Base-by-base conservation (phyloP, 2,329 filamentous ascomycete species). In the Knufia petricola region DNA sequence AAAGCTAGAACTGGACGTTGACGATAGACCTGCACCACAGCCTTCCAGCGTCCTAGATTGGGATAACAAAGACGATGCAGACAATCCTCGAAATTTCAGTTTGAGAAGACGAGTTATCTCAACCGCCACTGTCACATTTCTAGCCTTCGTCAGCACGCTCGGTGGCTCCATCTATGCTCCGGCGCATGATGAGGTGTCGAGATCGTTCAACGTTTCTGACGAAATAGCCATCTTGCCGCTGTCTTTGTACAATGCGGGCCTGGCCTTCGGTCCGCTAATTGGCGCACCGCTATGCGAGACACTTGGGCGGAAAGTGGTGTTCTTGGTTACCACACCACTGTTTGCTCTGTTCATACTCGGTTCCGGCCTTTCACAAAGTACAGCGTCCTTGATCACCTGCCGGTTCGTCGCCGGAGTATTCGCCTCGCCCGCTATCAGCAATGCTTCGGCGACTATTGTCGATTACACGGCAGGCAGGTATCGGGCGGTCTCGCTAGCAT, bases 121-220 rank as follows among this genome's bases (percentile, higher is more conserved):
- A 12, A 54, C 55, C n/a, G 48, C 53, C 26, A 52, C 48, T 3
- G 51, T 55, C n/a, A 55, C 51, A 4, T 50, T 55, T 32, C 44
- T 57, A 9, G 53, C 51, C 8, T 40, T 53, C 39, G 51, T 52
- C 20, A 57, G 53, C 44, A 52, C 54, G 1, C 19, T 57, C 9
- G 53, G 51, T 4, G 53, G 51, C 3, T 63, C 63, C 2, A 59
- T 64, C 12, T 66, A 65, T 49, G 58, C 62, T 2, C 60, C 63
- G 1, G 58, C 58, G 21, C 76, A 75, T 19, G 61, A 64, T 2
- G 78, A 83, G 58, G 79, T 85, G 37, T 78, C 78, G 40, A 62
- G 49, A 17, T 17, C 40, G 6, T 61, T 60, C 38, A 37, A 52
- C 8, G 49, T 58, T n/a, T 54, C 55, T 3, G 48, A 52, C 12